phyloP scores from a whole-genome alignment of 805 yeast genomes.

The Hanseniaspora guilliermondii region DNA sequence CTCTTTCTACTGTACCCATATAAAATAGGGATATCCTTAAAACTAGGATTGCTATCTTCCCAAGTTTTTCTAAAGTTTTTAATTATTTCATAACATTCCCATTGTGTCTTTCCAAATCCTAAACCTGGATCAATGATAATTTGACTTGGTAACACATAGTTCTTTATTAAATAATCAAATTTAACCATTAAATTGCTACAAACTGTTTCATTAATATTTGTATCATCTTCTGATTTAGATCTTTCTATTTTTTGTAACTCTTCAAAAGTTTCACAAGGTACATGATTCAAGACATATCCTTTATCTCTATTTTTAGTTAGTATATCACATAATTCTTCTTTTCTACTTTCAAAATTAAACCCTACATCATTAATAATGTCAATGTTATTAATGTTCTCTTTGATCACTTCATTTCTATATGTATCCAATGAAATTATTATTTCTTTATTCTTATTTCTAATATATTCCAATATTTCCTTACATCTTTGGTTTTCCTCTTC shows the following conservation, averaged over 20 bases:
- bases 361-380: conserved; percentile 86
- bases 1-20: conserved; percentile 82
- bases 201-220: conserved; percentile 41
- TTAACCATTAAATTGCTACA: conserved; percentile 51
- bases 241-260: conserved; percentile 2
- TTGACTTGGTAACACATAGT: conserved; percentile 81
- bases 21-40: conserved; percentile 46
- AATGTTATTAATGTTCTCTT: conserved; percentile 51
- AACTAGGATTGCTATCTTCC: conserved; percentile 29
- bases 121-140: conserved; percentile 86
- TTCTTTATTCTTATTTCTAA: conserved; percentile 21
- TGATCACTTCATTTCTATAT: conserved; percentile 65
- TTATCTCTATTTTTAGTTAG: conserved; percentile 53
- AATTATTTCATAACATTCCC: conserved; percentile 58
- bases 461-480: conserved; percentile 13
- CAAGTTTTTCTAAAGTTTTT: conserved; percentile 33
- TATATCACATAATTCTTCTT: conserved; percentile 51
- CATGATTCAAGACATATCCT: conserved; percentile 73
- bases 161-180: conserved; percentile 41
- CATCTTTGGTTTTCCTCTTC: conserved; percentile 22
- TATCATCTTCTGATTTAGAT: conserved; percentile 32
- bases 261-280: conserved; percentile 56
- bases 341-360: conserved; percentile 39
- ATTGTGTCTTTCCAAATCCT: conserved; percentile 81
- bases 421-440: conserved; percentile 76